These are phyloP conservation scores for Leccinellum rugosiceps DNA, from an alignment of 768 basidiomycete species.

Conservation along the genomic window DNA sequence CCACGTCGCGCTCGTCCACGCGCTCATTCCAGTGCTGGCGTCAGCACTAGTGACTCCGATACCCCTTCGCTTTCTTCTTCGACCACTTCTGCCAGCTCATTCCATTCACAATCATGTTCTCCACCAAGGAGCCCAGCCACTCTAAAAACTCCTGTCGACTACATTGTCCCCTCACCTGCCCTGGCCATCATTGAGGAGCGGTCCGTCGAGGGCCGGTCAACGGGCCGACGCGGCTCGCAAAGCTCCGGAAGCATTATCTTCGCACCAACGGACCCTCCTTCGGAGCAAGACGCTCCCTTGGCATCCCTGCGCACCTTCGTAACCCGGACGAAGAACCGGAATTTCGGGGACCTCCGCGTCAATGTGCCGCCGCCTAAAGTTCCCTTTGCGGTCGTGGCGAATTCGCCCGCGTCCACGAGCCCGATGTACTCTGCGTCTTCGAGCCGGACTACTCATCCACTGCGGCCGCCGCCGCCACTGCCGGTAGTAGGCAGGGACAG, in stretches of 20 bases:
- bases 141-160: constrained; percentile 33
- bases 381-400: constrained; percentile 15
- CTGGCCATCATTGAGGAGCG: constrained; percentile 42
- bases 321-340: constrained; percentile 24
- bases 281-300: constrained; percentile 21
- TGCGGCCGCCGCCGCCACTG: neutral
- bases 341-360: constrained; percentile 29
- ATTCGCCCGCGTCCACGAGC: constrained; percentile 15
- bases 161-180: constrained; percentile 17
- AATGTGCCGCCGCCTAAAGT: constrained; percentile 22
- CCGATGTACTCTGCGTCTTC: neutral
- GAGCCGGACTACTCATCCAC: neutral
- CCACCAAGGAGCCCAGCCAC: constrained; percentile 35
- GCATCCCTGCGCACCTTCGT: constrained; percentile 3
- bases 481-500: neutral
- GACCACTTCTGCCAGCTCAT: constrained; percentile 36
- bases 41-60: constrained; percentile 39
- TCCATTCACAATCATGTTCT: constrained; percentile 29
- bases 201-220: constrained; percentile 17
- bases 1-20: constrained; percentile 32
- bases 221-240: constrained; percentile 11
- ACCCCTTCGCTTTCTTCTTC: constrained; percentile 50
- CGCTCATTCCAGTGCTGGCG: constrained; percentile 25
- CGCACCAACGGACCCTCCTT: constrained; percentile 12
- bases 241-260: constrained; percentile 24